Base-by-base conservation (phyloP, 2,329 filamentous ascomycete genomes). In the Trichoderma aggressivum region DNA sequence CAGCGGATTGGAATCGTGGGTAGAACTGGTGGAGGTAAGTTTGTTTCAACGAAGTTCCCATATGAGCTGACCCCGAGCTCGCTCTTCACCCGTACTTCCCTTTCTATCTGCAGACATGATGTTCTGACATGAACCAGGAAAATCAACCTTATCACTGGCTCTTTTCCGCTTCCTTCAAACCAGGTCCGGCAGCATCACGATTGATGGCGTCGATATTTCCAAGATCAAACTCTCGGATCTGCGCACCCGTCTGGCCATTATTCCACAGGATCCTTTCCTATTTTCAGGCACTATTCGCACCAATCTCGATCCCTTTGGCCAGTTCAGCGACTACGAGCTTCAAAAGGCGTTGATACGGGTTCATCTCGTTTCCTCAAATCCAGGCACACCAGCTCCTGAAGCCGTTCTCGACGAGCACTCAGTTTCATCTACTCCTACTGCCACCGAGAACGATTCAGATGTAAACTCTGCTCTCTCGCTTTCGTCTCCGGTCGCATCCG, bases 211-310 rank as follows among this genome's bases (percentile, higher is more conserved):
- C 6, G 90, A 93, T 76, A 91, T 93, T 69, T 88, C 89, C 14
- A 89, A 86, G 74, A 86, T 93, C 76, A 87, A 85, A 59, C 84
- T 93, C 1, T 85, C 89, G 61, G 87, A 91, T 62, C 83, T 94
- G 5, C 86, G 92, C 21, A 88, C 86, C 18, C 85, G 91, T 0
- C 81, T 94, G 0, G 89, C 90, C 34, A 93, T 94, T 75, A 93
- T 94, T 65, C 91, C 92, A 0, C 90, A 82, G 74, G 79, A 94
- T 74, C 91, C 92, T 0, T 90, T 93, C 1, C 84, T 94, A 3
- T 94, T 94, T 80, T 90, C 88, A 1, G 92, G 92, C 16, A 92
- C 91, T 0, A 82, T 94, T 21, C 86, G 91, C 39, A 87, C 84
- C 18, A 94, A 94, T 76, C 85, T 94, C 7, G 92, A 94, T 76